These are phyloP conservation scores for Claviceps humidiphila DNA, from an alignment of 2,329 filamentous ascomycete genomes.

Conservation along the genomic window DNA sequence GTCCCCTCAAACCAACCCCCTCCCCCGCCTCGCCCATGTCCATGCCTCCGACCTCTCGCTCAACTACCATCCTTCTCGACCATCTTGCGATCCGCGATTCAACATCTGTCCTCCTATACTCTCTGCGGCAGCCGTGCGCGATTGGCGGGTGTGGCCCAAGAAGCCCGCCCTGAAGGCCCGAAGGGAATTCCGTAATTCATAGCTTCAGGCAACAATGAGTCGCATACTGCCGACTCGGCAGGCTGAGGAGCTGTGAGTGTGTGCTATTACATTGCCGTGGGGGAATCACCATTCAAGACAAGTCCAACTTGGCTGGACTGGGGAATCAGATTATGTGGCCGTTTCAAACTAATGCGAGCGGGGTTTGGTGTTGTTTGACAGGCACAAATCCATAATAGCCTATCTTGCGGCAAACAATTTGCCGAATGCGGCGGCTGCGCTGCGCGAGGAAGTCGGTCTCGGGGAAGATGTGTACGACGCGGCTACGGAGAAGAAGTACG, in stretches of 20 bases:
- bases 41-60: conserved; percentile 5
- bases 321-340: not conserved
- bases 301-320: not conserved
- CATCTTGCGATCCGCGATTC: not conserved
- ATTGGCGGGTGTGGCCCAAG: conserved; percentile 1
- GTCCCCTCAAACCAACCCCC: not conserved
- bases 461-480: conserved; percentile 60
- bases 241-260: conserved; percentile 73
- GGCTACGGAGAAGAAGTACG: conserved; percentile 82
- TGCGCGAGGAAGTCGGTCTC: conserved; percentile 67
- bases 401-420: conserved; percentile 69
- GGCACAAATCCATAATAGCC: conserved; percentile 87
- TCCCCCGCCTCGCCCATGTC: not conserved
- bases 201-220: conserved; percentile 39
- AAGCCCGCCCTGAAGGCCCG: not conserved
- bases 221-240: conserved; percentile 65
- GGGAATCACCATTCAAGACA: not conserved
- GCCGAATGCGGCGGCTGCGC: conserved; percentile 51
- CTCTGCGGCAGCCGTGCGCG: not conserved
- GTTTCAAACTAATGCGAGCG: not conserved
- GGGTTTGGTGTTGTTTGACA: conserved; percentile 20
- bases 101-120: not conserved
- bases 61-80: not conserved
- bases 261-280: conserved; percentile 5
- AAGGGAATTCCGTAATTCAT: not conserved